Conservation (phyloP, 2,329 filamentous ascomycete genomes). For the Tympanopsis confertula region DNA sequence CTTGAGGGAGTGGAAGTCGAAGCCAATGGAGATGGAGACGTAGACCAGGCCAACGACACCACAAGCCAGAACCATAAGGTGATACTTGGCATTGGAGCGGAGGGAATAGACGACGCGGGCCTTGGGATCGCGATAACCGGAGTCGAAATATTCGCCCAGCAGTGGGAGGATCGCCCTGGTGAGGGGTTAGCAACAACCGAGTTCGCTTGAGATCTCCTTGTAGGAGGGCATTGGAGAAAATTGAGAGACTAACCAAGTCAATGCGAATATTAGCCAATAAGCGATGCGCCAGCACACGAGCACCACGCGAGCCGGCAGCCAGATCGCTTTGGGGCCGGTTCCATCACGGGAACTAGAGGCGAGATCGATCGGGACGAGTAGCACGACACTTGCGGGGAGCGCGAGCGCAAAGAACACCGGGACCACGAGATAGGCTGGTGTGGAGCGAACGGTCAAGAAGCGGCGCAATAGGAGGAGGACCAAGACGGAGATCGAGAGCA, state of each 20-base stretch:
- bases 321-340: constrained; percentile 66
- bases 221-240: too few species aligned
- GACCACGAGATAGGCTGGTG: constrained; percentile 77
- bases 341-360: constrained; percentile 72
- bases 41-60: constrained; percentile 68
- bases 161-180: constrained; percentile 77
- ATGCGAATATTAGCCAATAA: constrained; percentile 91
- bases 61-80: constrained; percentile 65
- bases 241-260: constrained; percentile 66
- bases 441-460: constrained; percentile 81
- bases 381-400: constrained; percentile 78
- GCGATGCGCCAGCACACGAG: constrained; percentile 87
- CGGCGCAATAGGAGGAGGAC: constrained; percentile 78
- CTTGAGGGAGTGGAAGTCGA: constrained; percentile 64
- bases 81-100: constrained; percentile 77
- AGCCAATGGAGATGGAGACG: constrained; percentile 67
- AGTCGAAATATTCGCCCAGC: constrained; percentile 87
- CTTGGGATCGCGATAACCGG: constrained; percentile 79
- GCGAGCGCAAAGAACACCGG: constrained; percentile 95
- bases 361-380: constrained; percentile 90
- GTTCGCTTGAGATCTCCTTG: too few species aligned
- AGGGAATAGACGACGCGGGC: constrained; percentile 75
- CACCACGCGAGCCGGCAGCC: constrained; percentile 68
- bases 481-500: constrained; percentile 62
- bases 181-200: too few species aligned